Evolutionary conservation across 805 yeast genomes (phyloP), one percentile per base, ranked within the genome.

Genomic region (Lipomyces yamadae): DNA sequence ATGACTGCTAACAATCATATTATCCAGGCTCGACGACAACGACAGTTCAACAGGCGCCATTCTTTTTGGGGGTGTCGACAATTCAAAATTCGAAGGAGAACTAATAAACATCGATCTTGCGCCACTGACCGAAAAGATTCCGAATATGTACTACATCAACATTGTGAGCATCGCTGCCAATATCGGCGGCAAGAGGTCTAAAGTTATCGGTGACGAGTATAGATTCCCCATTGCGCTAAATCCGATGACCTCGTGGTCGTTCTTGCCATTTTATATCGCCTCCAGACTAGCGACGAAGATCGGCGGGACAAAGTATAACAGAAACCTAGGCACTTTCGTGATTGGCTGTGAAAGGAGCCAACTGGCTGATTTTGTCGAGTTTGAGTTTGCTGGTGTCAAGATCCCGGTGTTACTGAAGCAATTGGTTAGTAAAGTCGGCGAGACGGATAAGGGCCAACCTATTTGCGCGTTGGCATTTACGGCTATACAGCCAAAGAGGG

Each of bases 21-120:
- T 29, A 29, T 24, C 10, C 33, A 52, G 55, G 75, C 75, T 84
- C 70, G 77, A 80, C 66, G 75, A 76, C 18, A 63, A 72, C 4
- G 62, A 73, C 2, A 72, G 79, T 7, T 58, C 62, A 11, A 42
- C 74, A 7, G 85, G 84, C 18, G 63, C 76, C 2, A 65, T 82
- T 34, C 74, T 82, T 53, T 82, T 81, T 67, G 84, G 85, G 33
- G 85, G 81, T 15, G 72, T 81, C 50, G 85, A 82, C 72, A 76
- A 76, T 35, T 75, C 79, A 18, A 81, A 80, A 70, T 81, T 78
- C 71, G 58, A 66, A 1, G 84, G 83, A n/a, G 73, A 70, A 6
- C 73, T 82, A 13, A 15, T 53, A 34, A 65, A 63, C 2, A 39
- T 62, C 11, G 55, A 11, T 10, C 50, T 65, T 5, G 60, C 34